Conservation (phyloP, 257 asterid species). For the Haberlea rhodopensis region DNA sequence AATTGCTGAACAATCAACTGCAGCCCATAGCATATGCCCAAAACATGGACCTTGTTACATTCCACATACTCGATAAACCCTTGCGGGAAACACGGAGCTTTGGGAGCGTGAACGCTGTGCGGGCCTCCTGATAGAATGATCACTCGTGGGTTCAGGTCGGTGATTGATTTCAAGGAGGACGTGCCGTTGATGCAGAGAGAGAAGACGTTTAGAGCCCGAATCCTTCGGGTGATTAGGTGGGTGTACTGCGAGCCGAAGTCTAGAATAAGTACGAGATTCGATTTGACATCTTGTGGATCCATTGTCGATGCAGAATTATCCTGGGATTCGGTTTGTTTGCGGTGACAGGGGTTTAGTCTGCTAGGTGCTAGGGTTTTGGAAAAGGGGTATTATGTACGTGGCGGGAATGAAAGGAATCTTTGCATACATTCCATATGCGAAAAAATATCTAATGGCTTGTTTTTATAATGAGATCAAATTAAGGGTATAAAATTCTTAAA, state of each 20-base stretch:
- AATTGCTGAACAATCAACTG: conserved; percentile 78
- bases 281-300: not conserved
- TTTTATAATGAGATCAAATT: too few species aligned
- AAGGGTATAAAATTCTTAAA: too few species aligned
- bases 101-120: conserved; percentile 78
- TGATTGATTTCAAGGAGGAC: conserved; percentile 56
- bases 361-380: too few species aligned
- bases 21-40: conserved; percentile 92
- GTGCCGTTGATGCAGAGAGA: conserved; percentile 90
- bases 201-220: conserved; percentile 74
- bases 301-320: not conserved
- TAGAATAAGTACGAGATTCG: conserved; percentile 30
- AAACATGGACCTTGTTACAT: conserved; percentile 41
- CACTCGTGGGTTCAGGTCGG: conserved; percentile 56
- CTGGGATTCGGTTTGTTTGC: too few species aligned
- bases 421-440: too few species aligned
- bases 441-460: too few species aligned
- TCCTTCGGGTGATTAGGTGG: conserved; percentile 89
- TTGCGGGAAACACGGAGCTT: conserved; percentile 74
- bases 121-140: conserved; percentile 96
- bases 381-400: too few species aligned
- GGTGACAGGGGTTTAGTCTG: too few species aligned
- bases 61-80: conserved; percentile 73
- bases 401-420: too few species aligned
- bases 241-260: conserved; percentile 96